A percentile compares a stretch with the other conserved stretches of the same genome.
phyloP scores from a whole-genome alignment of 306 rosid genomes.

The Lathyrus aphaca region DNA sequence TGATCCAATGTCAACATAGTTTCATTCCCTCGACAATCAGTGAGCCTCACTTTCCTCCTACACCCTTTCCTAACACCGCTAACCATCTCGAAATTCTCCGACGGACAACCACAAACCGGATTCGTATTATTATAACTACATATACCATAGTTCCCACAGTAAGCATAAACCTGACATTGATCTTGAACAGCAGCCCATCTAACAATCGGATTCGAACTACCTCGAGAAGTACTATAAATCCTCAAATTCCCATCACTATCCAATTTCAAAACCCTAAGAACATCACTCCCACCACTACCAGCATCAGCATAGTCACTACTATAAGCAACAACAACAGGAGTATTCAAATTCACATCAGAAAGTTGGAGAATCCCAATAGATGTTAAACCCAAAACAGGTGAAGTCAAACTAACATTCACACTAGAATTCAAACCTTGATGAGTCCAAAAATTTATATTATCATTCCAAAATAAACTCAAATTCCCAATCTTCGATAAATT shows the following conservation, averaged over 20 bases:
- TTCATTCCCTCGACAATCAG: conserved; percentile 16
- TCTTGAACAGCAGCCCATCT: conserved; percentile 28
- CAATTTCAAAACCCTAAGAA: conserved; percentile 16
- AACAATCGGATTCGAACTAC: conserved; percentile 9
- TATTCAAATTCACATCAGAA: background rate
- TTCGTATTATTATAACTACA: conserved; percentile 23
- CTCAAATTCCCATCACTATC: conserved; percentile 26
- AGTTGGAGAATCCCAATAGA: background rate
- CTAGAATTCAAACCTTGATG: background rate
- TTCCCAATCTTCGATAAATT: background rate
- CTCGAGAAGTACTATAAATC: conserved; percentile 10
- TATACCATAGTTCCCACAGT: conserved; percentile 16
- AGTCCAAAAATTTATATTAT: background rate
- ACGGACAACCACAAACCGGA: background rate
- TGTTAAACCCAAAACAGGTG: background rate
- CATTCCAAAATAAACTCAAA: conserved; percentile 5
- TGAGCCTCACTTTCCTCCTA: conserved; percentile 7
- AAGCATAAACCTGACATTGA: conserved; percentile 23
- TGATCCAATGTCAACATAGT: conserved; percentile 28
- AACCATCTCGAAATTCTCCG: conserved; percentile 8
- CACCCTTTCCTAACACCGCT: background rate
- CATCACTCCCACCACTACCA: conserved; percentile 7
- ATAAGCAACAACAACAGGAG: conserved; percentile 1
- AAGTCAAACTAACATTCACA: background rate
- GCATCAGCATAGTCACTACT: conserved; percentile 23